Base-by-base conservation (phyloP, 2,329 filamentous ascomycete genomes). In the Onygenales sp. region DNA sequence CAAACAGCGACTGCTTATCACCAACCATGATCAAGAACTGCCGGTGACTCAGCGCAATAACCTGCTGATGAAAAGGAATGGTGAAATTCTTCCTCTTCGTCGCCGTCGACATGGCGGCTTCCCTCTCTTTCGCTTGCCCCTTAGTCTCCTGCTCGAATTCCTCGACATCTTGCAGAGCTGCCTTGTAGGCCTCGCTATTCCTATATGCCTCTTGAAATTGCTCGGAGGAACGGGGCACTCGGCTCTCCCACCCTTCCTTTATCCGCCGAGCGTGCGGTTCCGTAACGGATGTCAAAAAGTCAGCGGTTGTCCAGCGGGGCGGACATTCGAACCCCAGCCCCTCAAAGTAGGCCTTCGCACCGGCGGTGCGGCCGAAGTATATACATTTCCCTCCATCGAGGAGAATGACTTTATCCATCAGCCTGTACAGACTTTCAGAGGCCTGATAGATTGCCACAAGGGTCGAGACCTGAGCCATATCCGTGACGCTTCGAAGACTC, bases 211-310 rank as follows among this genome's bases (percentile, higher is more conserved):
- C 68, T 21, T 77, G 77, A 57, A 84, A 83, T 36, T 83, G 76
- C 4, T 75, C 74, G 5, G 77, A 69, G 1, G 76, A 79, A 13
- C 77, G 70, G 0, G 82, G 81, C 32, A 80, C 75, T 4, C 74
- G 74, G 57, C 81, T 64, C 62, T 84, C 78, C 66, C 75, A 84
- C 2, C 80, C 82, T 13, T 75, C 64, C 42, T 74, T 75, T 14
- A 83, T 65, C 34, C 78, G 70, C 34, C 83, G 74, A 55, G 84
- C 83, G 52, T 81, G 73, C 1, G 77, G 71, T 43, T 81, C 80
- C 11, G 54, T 88, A 62, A 91, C 83, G 2, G 85, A 88, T 0
- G 87, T 91, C 36, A 91, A 70, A 67, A 91, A 92, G 65, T 92
- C 87, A 4, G 82, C 83, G 0, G 84, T 84, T 0, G 85, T 89